Evolutionary conservation across 2,329 filamentous ascomycete species (phyloP), one percentile per base, ranked within the genome.

Genomic region (Colletotrichum incanum): DNA sequence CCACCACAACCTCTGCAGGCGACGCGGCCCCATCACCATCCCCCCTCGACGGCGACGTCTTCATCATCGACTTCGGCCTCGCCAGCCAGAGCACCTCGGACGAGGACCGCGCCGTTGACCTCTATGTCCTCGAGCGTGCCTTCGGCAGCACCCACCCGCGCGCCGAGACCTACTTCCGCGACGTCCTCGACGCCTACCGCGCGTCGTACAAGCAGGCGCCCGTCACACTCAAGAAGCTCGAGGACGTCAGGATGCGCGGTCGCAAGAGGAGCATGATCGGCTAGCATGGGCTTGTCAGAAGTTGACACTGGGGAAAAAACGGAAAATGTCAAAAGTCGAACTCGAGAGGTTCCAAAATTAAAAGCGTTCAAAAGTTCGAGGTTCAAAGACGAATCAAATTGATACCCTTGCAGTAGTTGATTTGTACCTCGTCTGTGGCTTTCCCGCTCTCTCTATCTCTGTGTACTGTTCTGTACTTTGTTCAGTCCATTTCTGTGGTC

Each of bases 221-320:
- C 69, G 85, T 89, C 26, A 94, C 95, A 28, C 82, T 99, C 79
- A 94, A 90, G 84, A 93, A 92, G 80, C 83, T 99, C 73, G 95
- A 98, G 80, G 96, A 98, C 75, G 96, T 99, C 58, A 90, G 96
- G 80, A 91, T 98, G 92, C 91, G 96, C 81, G 96, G 96, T 4
- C 88, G 96, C 80, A 99, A 99, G 89, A 93, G 94, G 82, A 98
- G 95, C 81, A 99, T 99, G 96, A 81, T 99, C 76, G 96, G 96
- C 37, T 98, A 56, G 41, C 12, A 7, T 12, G 37, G 8, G 23
- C n/a, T 5, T 9, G 75, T 79, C 66, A 49, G 70, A 31, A 49
- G 75, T 5, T 20, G 34, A n/a, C 49, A 6, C 18, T 39, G 54
- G 26, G 62, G 20, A 55, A 45, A 52, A 60, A 26, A 18, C 31